Evolutionary conservation across 2,329 filamentous ascomycete genomes (phyloP), one percentile per base, ranked within the genome.

Genomic region (Diaporthe aspalathi): DNA sequence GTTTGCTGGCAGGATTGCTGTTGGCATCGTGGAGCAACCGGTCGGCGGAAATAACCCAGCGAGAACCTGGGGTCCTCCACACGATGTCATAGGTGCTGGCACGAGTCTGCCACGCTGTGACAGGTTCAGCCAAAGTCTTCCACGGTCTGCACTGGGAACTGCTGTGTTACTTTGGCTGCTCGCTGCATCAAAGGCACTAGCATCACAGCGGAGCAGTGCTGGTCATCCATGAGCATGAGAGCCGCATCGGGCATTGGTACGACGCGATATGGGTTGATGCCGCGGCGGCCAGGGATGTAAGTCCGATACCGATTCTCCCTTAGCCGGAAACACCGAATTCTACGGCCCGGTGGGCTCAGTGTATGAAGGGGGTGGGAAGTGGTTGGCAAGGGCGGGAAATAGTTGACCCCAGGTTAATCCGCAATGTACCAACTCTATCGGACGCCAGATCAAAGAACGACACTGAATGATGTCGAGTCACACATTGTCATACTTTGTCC

Each of bases 341-440:
- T 5, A 52, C 56, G 43, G 47, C 45, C 32, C 54, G 38, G 54
- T 47, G 54, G 54, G 43, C 54, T 32, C 57, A 63, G 35, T 24
- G 47, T 38, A 14, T 24, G 29, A n/a, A 53, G 49, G 32, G 22
- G 17, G 22, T 32, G 24, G 9, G 56, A 16, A 12, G n/a, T 8
- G 12, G 12, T 67, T 50, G 52, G 66, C 49, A 52, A 50, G 20
- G 20, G 24, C 69, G 69, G 69, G 69, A 8, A 68, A 71, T 71
- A 60, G 69, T 71, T 71, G 6, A 68, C 62, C 69, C 69, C 22
- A 24, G 43, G 40, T 71, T 71, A 49, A 12, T 50, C 69, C 69
- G 45, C 16, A 11, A 29, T 27, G 20, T 6, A 49, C 9, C 32
- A 22, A 16, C 6, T 35, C 20, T 1, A 35, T 63, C 60, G 60